A percentile compares a stretch with the other conserved stretches of the same genome.
phyloP scores from a whole-genome alignment of 1,284 basidiomycete genomes.

The Austroboletus rostrupii region DNA sequence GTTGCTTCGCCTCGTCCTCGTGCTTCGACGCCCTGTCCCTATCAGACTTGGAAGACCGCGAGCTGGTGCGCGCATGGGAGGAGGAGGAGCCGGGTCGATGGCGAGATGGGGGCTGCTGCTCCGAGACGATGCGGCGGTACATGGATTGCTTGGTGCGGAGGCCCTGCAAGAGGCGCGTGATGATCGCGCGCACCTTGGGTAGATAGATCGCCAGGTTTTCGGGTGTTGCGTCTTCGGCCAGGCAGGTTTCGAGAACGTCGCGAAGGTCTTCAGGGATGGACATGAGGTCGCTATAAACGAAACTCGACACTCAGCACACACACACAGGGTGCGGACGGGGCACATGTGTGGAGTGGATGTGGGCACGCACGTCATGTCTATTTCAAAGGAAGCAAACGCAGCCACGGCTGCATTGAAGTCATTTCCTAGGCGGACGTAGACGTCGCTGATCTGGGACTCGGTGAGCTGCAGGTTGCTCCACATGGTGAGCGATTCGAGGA shows the following conservation, averaged over 20 bases:
- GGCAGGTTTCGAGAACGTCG: constrained; percentile 82
- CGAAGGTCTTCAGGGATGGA: constrained; percentile 89
- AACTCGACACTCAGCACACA: constrained; percentile 14
- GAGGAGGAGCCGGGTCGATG: constrained; percentile 41
- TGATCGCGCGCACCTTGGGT: constrained; percentile 89
- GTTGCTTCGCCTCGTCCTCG: constrained; percentile 38
- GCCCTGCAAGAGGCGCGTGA: constrained; percentile 89
- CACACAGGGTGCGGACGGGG: constrained; percentile 6
- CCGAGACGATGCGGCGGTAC: constrained; percentile 65
- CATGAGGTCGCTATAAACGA: constrained; percentile 70
- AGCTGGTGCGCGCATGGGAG: constrained; percentile 51
- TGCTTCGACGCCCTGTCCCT: constrained; percentile 32
- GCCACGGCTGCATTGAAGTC: constrained; percentile 94
- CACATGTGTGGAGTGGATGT: constrained; percentile 10
- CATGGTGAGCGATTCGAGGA: constrained; percentile 86
- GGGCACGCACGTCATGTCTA: constrained; percentile 82
- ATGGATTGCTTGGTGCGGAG: constrained; percentile 87
- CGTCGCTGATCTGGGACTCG: constrained; percentile 89
- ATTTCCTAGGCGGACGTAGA: constrained; percentile 94
- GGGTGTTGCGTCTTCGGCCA: constrained; percentile 85
- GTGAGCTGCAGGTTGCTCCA: constrained; percentile 79
- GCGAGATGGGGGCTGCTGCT: constrained; percentile 41
- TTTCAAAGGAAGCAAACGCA: constrained; percentile 83
- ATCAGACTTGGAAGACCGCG: constrained; percentile 44
- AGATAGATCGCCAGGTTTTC: constrained; percentile 88